Evolutionary conservation across 1,139 yeast genomes (phyloP), one percentile per base, ranked within the genome.

Genomic region (Nakaseomyces glabratus): DNA sequence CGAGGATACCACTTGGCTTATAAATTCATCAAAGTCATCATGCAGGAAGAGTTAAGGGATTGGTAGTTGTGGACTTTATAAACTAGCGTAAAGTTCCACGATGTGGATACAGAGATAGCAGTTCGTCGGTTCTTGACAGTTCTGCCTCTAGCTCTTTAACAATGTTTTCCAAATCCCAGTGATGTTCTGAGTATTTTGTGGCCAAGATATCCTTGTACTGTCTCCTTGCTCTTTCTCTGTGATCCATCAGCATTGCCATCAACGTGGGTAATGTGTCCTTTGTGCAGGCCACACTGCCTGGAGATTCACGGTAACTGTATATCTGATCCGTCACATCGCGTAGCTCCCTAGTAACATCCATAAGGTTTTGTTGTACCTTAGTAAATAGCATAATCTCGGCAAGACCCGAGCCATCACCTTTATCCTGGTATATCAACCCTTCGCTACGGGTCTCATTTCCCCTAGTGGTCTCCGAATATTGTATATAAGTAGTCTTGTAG

Each of bases 151-250:
- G 32, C 14, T 43, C 41, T 4, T 34, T 30, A 20, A 42, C 37
- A 3, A 42, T 24, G 5, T 36, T 32, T 10, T 44, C 43, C 8
- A 45, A 24, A 18, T 44, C 48, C 43, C 42, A 39, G 6, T 36
- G 35, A n/a, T 33, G 29, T 8, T 36, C 41, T 15, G 39, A 36
- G 11, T 42, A 33, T 14, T 36, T 41, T 10, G 37, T 22, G 12
- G 26, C 33, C n/a, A 48, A 23, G 3, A 44, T 41, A 8, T 37
- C 35, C 13, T 48, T 40, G 35, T 45, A 45, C 6, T 43, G 12
- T 24, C 51, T 37, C 33, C 40, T 46, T 2, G 51, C 51, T 12
- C 38, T 34, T 24, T 48, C 47, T 12, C 48, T 36, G 21, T 41
- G 43, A 18, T 38, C 41, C 39, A 46, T 34, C 16, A 47, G 31